These are phyloP conservation scores for Mallotus repandus DNA, from an alignment of 441 rosid genomes.

Conservation along the genomic window DNA sequence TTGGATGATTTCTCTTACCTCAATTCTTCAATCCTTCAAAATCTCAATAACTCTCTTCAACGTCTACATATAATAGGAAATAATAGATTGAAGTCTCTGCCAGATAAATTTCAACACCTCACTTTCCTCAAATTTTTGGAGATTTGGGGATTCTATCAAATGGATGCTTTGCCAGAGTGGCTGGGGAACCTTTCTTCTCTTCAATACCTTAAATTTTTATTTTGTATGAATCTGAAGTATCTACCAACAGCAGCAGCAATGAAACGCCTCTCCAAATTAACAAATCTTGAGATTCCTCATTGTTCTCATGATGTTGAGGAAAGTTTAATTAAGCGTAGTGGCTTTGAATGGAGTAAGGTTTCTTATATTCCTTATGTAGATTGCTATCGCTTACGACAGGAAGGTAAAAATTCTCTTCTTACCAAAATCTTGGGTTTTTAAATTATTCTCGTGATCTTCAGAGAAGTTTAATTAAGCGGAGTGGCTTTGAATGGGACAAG, in stretches of 20 bases:
- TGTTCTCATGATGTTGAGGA: slow-evolving; percentile 1
- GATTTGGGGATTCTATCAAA: not conserved
- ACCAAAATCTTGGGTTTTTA: too few species aligned
- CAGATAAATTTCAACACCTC: slow-evolving; percentile 28
- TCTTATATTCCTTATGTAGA: slow-evolving; percentile 6
- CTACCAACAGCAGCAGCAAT: slow-evolving; percentile 13
- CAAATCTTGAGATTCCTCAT: not conserved
- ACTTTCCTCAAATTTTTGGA: slow-evolving; percentile 15
- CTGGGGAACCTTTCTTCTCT: slow-evolving; percentile 27
- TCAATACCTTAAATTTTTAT: not conserved
- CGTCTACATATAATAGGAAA: not conserved
- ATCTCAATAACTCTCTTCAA: slow-evolving; percentile 15
- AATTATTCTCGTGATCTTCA: too few species aligned
- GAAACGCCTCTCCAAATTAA: too few species aligned
- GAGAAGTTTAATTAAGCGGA: too few species aligned
- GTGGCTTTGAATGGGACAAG: too few species aligned
- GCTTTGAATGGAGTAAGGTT: slow-evolving; percentile 29
- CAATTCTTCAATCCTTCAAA: slow-evolving; percentile 12
- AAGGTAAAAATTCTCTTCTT: too few species aligned
- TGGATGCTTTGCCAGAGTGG: slow-evolving; percentile 32
- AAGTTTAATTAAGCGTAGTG: slow-evolving; percentile 13
- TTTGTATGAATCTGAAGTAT: slow-evolving; percentile 15
- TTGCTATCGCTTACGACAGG: too few species aligned
- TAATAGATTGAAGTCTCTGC: not conserved
- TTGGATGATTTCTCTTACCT: slow-evolving; percentile 26